A percentile compares a stretch with the other conserved stretches of the same genome.
These are phyloP conservation scores for Cicer cuneatum DNA, from an alignment of 306 rosid genomes.

Conservation along the genomic window DNA sequence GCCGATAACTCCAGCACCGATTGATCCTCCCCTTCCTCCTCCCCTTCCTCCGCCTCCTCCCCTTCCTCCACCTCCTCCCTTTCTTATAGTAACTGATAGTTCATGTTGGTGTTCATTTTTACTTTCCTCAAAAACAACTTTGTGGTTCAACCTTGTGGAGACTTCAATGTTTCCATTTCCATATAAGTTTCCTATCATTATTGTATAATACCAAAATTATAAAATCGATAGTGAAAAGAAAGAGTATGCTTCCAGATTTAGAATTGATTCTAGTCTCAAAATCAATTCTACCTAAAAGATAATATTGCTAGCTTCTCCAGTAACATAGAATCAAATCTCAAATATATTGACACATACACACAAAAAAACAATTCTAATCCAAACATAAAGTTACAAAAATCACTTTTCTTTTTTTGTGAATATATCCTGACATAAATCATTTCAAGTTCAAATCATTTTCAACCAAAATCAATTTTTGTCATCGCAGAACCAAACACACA, in stretches of 20 bases:
- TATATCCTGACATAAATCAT: no score
- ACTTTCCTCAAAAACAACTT: constrained; percentile 13
- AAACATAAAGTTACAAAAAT: no score
- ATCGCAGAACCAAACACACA: no score
- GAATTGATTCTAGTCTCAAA: no score
- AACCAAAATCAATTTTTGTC: no score
- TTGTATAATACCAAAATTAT: background rate
- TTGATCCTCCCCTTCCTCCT: background rate
- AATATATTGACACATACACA: no score
- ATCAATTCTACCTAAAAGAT: no score
- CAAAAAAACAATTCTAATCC: no score
- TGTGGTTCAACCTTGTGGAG: constrained; percentile 10
- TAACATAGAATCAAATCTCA: no score
- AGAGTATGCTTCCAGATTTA: background rate
- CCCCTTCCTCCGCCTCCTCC: background rate
- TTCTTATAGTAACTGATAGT: constrained; percentile 22
- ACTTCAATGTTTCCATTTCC: constrained; percentile 35
- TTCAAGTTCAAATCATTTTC: no score
- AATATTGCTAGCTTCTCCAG: no score
- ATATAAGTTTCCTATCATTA: constrained; percentile 7
- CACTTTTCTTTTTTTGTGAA: no score
- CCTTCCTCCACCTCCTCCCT: constrained; percentile 11
- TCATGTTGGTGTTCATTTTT: constrained; percentile 21
- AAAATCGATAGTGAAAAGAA: background rate
- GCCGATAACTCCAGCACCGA: background rate